Evolutionary conservation across 306 rosid genomes (phyloP).

Genomic region (Hippophae tibetana): DNA sequence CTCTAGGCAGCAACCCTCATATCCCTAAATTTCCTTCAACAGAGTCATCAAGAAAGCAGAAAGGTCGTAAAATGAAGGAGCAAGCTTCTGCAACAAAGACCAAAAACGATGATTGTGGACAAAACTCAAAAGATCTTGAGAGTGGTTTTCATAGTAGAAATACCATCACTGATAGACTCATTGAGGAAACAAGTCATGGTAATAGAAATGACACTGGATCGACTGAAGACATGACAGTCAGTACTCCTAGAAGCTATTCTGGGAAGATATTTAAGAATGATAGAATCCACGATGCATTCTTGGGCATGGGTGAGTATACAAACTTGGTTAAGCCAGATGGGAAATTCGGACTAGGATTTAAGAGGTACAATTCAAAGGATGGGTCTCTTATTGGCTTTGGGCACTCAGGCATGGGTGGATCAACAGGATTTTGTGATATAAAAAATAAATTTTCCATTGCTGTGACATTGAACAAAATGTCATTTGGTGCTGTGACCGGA

Average conservation of each 20-base stretch:
- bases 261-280: constrained; percentile 48
- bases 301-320: constrained; percentile 61
- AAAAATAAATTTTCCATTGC: constrained; percentile 65
- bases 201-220: constrained; percentile 5
- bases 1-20: constrained; percentile 87
- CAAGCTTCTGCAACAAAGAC: constrained; percentile 13
- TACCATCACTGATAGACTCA: constrained; percentile 17
- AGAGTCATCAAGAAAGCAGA: constrained; percentile 29
- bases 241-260: constrained; percentile 13
- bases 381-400: constrained; percentile 68
- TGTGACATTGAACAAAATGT: constrained; percentile 81
- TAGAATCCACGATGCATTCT: constrained; percentile 62
- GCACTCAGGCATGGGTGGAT: constrained; percentile 97
- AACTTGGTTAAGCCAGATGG: constrained; percentile 43
- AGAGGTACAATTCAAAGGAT: constrained; percentile 45
- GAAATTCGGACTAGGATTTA: constrained; percentile 76
- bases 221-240: constrained; percentile 4
- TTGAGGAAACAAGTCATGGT: constrained; percentile 15
- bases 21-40: constrained; percentile 54
- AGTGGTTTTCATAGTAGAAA: constrained; percentile 11
- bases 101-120: constrained; percentile 10
- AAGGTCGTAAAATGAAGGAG: constrained; percentile 26
- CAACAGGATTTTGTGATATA: constrained; percentile 67
- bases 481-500: constrained; percentile 59
- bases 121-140: constrained; percentile 6